Base-by-base conservation (phyloP, 1,284 basidiomycete species). In the Sporisorium sorghi region DNA sequence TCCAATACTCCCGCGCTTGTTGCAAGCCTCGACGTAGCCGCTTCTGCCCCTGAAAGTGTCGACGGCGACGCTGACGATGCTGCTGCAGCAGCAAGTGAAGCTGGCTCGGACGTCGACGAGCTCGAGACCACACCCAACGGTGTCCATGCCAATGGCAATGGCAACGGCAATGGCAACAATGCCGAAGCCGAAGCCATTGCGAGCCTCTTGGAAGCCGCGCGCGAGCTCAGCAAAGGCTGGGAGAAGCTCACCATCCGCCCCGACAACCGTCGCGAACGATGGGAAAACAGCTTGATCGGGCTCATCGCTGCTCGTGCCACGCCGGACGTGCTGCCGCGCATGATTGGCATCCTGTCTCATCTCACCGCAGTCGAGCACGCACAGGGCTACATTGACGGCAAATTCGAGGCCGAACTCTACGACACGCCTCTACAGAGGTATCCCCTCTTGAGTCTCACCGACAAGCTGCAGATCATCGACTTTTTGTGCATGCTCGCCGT, bases 401-500 rank as follows among this genome's bases (percentile, higher is more conserved):
- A 59, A 43, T 76, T 59, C 55, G 51, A 69, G n/a, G 70, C 72
- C 37, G 75, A 79, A n/a, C 66, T 76, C 57, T 87, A 73, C 79
- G 61, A 65, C 32, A 70, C 62, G 4, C 65, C 65, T 11, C 40
- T 57, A 17, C 86, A 78, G 65, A 88, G 92, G 39, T 98, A 97
- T 82, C 88, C 90, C 58, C 85, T 88, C 8, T 87, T 98, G 40
- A 88, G 91, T 33, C 87, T 91, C 15, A 87, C 87, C 52, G 92
- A 97, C 83, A 93, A 94, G 81, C 89, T 98, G 58, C 88, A 90
- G 39, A 92, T 97, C 68, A 85, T 99, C 56, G 87, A 89, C 10
- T 97, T 96, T 86, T 88, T 99, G 86, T 92, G 91, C 85, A 92
- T 96, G 82, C 86, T 95, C 52, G 94, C 92, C 0, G 90, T 94